Base-by-base conservation (phyloP, 176 grass and related monocot genomes). In the Eleusine indica region DNA sequence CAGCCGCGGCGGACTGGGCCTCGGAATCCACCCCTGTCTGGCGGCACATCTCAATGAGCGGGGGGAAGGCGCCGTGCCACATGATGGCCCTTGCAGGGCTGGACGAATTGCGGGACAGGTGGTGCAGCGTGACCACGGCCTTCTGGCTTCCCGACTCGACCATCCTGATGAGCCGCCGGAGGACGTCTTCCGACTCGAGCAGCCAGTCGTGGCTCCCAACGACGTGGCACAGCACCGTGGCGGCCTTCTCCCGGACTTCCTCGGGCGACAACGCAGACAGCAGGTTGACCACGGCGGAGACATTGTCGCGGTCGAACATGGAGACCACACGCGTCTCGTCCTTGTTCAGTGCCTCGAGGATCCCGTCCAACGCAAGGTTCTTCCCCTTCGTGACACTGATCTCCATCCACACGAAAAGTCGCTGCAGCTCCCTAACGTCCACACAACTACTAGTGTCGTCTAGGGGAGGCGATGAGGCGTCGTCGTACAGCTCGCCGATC, bases 381-480 rank as follows among this genome's bases (percentile, higher is more conserved):
- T 99, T 99, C 9, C 91, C 91, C 87, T 99, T 91, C 0, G 93
- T 87, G 58, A 94, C 91, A 39, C 93, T 93, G 43, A 99, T 96
- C 86, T 96, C 93, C 18, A 99, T 86, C 77, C 93, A 87, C 12
- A 91, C 93, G 25, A 96, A 35, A 1, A 35, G 32, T 35, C 32
- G 32, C 32, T 35, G 89, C 66, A 99, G 70, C 87, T 99, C 96
- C 29, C 2, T 35, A 2, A 35, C 32, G 32, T 35, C 32, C 32
- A 99, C 87, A 48, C 89, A 91, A 3, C 79, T 72, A 79, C 89
- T 29, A 32, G 52, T 35, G 5, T 37, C 73, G 83, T 56, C 89
- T 6, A 42, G 28, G 3, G 81, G 68, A 10, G 87, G 69, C 0
- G 91, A 70, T 64, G 75, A 41, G 21, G 93, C 83, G 8, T 80